A percentile compares a stretch with the other conserved stretches of the same genome.
These are phyloP conservation scores for Dicorynia guianensis DNA, from an alignment of 306 rosid species.

Conservation along the genomic window DNA sequence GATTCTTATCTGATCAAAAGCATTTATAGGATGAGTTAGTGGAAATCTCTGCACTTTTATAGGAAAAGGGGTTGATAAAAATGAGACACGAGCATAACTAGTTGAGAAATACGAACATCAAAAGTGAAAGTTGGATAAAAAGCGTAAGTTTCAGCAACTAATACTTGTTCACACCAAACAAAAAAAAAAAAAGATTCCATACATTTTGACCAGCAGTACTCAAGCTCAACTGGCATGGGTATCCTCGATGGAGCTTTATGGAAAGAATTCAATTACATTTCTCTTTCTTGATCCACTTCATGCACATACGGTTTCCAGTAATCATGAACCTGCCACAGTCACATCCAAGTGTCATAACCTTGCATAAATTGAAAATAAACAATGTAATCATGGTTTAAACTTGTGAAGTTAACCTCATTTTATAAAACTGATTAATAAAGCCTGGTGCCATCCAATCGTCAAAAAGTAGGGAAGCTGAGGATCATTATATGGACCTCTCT, in stretches of 20 bases:
- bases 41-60: conserved; percentile 10
- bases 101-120: not conserved
- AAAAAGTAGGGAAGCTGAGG: conserved; percentile 94
- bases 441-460: conserved; percentile 99
- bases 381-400: conserved; percentile 33
- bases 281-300: conserved; percentile 93
- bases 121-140: not conserved
- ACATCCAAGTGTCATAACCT: conserved; percentile 21
- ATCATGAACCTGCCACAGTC: conserved; percentile 84
- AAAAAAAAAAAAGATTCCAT: conserved; percentile 29
- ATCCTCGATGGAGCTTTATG: conserved; percentile 89
- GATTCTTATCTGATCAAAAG: conserved; percentile 71
- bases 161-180: conserved; percentile 8
- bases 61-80: conserved; percentile 22
- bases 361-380: conserved; percentile 31
- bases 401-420: conserved; percentile 58
- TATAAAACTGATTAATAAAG: conserved; percentile 89
- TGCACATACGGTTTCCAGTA: conserved; percentile 82
- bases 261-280: conserved; percentile 97
- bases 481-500: conserved; percentile 84
- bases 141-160: not conserved
- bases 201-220: conserved; percentile 89
- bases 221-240: conserved; percentile 98
- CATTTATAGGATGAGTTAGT: conserved; percentile 41
- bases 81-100: not conserved